Percentiles rank a stretch among this genome's conserved stretches.
phyloP scores from a whole-genome alignment of 2,329 filamentous ascomycete genomes.

The Stachybotrys echinatus region DNA sequence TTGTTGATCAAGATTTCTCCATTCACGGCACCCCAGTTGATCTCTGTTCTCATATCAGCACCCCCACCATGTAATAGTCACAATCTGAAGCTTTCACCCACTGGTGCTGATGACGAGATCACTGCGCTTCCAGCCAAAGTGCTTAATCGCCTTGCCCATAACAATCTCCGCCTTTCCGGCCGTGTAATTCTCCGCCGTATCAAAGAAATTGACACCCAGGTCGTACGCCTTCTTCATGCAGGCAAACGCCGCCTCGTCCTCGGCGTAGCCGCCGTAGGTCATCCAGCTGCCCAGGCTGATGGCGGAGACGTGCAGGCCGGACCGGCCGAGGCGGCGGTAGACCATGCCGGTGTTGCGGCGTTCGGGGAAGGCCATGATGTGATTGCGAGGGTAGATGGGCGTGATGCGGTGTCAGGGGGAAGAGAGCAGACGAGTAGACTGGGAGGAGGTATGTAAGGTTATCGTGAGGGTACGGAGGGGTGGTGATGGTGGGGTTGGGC shows the following conservation, averaged over 20 bases:
- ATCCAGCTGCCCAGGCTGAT: slow-evolving; percentile 69
- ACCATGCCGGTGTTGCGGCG: too few relatives aligned
- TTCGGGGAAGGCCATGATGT: too few relatives aligned
- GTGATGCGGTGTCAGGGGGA: too few relatives aligned
- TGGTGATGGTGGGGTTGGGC: too few relatives aligned
- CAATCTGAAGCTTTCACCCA: too few relatives aligned
- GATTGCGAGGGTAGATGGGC: too few relatives aligned
- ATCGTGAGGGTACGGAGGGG: too few relatives aligned
- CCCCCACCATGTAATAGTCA: too few relatives aligned
- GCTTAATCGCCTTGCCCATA: slow-evolving; percentile 57
- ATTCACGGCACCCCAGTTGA: slow-evolving; percentile 59
- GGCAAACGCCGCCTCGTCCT: slow-evolving; percentile 48
- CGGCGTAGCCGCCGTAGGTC: slow-evolving; percentile 70
- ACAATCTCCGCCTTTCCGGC: slow-evolving; percentile 58
- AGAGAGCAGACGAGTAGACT: too few relatives aligned
- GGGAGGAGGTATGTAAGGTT: too few relatives aligned
- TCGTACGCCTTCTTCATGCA: slow-evolving; percentile 60
- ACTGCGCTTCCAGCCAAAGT: slow-evolving; percentile 56
- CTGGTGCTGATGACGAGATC: slow-evolving; percentile 56
- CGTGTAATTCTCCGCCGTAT: slow-evolving; percentile 53
- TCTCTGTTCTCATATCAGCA: too few relatives aligned
- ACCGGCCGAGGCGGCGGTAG: slow-evolving; percentile 66
- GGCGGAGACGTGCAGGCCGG: slow-evolving; percentile 68
- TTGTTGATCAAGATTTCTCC: slow-evolving; percentile 62
- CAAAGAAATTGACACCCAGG: slow-evolving; percentile 58